Base-by-base conservation (phyloP, 176 grass and related monocot species). In the Bothriochloa decipiens region DNA sequence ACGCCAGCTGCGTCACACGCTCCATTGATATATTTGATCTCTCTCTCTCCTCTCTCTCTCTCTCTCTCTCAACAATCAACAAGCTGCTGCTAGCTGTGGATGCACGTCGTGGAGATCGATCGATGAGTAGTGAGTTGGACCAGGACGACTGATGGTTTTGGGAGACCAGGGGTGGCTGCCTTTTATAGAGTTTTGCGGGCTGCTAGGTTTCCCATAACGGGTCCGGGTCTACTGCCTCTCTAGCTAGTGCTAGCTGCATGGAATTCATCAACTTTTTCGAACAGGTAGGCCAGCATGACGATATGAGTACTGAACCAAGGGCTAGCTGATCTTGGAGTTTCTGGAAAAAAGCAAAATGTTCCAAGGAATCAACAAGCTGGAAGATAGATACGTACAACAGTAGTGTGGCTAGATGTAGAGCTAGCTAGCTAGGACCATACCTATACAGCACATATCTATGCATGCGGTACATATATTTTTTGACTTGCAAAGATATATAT, bases 1-100 rank as follows among this genome's bases (percentile, higher is more conserved):
- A 84, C 52, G 83, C 88, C 20, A 92, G 63, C 80, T 84, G 35
- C 81, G 52, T 89, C 53, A 97, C 90, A 14, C 85, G 81, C 50
- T 97, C 94, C 90, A 97, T 92, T 25, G 0, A 2, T 8, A 2
- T 4, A 15, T n/a, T 42, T 35, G 0, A 3, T 40, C 20, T 17
- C 7, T 41, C 3, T 43, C 55, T 26, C 3, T 25, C 20, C 32
- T 39, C 35, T 14, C 29, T 32, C 29, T 40, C 20, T 17, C 7
- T 41, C 3, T 43, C 55, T 26, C 3, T 25, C 20, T 55, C 11
- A 25, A 45, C 42, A 45, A 11, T 42, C 11, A 45, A 49, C 47
- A 52, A 52, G 14, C 13, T 11, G 10, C 42, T 49, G 11, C 43
- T 46, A 46, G 43, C 43, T 46, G 43, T 46, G 43, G 43, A 49